Percentiles rank a stretch among this genome's conserved stretches.
Conservation (phyloP, 1,284 basidiomycete species). For the Trametes polyzona region DNA sequence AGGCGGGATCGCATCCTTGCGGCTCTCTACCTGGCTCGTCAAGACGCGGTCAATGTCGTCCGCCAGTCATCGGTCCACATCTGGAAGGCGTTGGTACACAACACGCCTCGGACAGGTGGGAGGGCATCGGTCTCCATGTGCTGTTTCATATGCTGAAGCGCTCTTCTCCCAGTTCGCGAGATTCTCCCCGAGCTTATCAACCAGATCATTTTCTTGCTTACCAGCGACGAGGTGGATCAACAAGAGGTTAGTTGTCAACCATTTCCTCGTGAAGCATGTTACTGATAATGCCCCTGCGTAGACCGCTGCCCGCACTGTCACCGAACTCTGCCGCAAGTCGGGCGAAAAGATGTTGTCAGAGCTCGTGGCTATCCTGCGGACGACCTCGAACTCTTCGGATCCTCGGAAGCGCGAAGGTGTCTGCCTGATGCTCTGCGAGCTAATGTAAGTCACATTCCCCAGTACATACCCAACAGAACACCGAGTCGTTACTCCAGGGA, state of each 20-base stretch:
- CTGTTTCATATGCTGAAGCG: neutral
- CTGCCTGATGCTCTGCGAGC: conserved; percentile 85
- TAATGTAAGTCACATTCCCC: conserved; percentile 63
- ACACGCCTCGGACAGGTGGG: conserved; percentile 81
- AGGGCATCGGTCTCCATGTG: neutral
- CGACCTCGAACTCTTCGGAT: conserved; percentile 73
- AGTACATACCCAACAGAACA: neutral
- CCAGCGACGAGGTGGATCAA: conserved; percentile 83
- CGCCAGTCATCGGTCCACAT: conserved; percentile 94
- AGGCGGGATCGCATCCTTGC: conserved; percentile 91
- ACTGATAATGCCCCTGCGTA: conserved; percentile 35
- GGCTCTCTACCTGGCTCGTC: conserved; percentile 91
- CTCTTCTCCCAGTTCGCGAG: conserved; percentile 76
- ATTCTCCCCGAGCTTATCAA: conserved; percentile 87
- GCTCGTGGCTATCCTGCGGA: conserved; percentile 78
- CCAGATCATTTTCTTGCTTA: conserved; percentile 77
- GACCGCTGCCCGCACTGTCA: conserved; percentile 87
- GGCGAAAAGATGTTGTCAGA: conserved; percentile 92
- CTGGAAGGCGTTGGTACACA: conserved; percentile 98
- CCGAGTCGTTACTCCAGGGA: conserved; percentile 51
- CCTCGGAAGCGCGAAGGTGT: conserved; percentile 85
- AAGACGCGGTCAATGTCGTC: conserved; percentile 91
- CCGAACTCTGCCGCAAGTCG: conserved; percentile 94
- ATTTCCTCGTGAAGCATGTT: neutral
- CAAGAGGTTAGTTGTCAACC: conserved; percentile 82